A percentile compares a stretch with the other conserved stretches of the same genome.
Conservation (phyloP, 495 filamentous ascomycete species). For the Penicillium simplicissimum region DNA sequence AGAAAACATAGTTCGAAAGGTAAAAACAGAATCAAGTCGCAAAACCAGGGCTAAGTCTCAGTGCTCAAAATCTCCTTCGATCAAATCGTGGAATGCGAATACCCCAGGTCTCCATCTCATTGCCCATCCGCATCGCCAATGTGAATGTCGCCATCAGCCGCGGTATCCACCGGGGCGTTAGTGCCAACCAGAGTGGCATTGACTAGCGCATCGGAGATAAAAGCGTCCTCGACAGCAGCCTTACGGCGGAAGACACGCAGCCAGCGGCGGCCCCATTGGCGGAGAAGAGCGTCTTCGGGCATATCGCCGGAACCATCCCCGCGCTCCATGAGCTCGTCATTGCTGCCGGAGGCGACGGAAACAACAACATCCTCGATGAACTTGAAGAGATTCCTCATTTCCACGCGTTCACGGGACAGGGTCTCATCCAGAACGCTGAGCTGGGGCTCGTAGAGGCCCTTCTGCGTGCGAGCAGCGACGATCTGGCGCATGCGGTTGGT, state of each 20-base stretch:
- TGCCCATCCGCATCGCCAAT: slow-evolving; percentile 33
- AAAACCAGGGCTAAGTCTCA: slow-evolving; percentile 1
- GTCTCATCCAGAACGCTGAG: slow-evolving; percentile 64
- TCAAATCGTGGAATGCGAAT: neutral
- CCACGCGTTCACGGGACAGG: slow-evolving; percentile 60
- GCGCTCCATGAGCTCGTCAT: slow-evolving; percentile 68
- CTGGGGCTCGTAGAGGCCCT: slow-evolving; percentile 59
- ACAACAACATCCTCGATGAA: slow-evolving; percentile 78
- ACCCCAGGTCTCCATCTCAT: slow-evolving; percentile 5
- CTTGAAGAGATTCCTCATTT: slow-evolving; percentile 77
- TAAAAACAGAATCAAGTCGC: slow-evolving; percentile 1
- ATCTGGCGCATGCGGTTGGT: slow-evolving; percentile 87
- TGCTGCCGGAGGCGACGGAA: slow-evolving; percentile 69
- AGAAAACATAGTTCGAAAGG: slow-evolving; percentile 9
- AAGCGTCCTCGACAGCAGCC: slow-evolving; percentile 79
- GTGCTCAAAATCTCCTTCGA: neutral
- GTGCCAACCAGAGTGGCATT: slow-evolving; percentile 43
- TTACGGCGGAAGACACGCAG: slow-evolving; percentile 79
- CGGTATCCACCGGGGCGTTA: slow-evolving; percentile 21
- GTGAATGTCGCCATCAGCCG: slow-evolving; percentile 34
- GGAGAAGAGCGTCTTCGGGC: slow-evolving; percentile 62
- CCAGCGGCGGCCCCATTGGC: slow-evolving; percentile 85
- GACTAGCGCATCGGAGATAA: slow-evolving; percentile 44
- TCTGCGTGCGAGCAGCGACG: slow-evolving; percentile 57
- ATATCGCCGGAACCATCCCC: slow-evolving; percentile 43